Conservation (phyloP, 2,329 filamentous ascomycete genomes). For the Botryotinia calthae region DNA sequence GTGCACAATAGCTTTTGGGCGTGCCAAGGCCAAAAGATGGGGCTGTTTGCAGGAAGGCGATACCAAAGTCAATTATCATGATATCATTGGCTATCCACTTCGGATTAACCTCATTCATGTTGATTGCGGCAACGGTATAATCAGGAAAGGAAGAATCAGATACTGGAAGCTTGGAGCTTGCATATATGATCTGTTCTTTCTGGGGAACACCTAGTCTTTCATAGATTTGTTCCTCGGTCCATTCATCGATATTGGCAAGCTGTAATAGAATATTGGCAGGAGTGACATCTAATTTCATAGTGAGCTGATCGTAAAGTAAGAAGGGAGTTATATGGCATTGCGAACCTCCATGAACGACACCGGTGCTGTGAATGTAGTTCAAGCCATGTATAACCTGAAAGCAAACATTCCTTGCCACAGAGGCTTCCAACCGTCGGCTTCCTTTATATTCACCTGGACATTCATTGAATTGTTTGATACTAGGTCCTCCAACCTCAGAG, state of each 20-base stretch:
- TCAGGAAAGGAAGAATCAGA: slow-evolving; percentile 13
- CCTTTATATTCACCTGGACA: slow-evolving; percentile 27
- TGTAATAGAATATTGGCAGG: slow-evolving; percentile 27
- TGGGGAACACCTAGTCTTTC: slow-evolving; percentile 25
- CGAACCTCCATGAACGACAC: slow-evolving; percentile 29
- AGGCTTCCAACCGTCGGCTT: slow-evolving; percentile 25
- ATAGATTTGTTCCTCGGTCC: slow-evolving; percentile 23
- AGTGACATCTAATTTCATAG: slow-evolving; percentile 22
- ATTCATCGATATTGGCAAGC: slow-evolving; percentile 27
- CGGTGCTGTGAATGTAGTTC: slow-evolving; percentile 26
- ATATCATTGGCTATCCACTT: slow-evolving; percentile 27
- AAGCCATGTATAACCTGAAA: slow-evolving; percentile 26
- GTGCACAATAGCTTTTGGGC: slow-evolving; percentile 26
- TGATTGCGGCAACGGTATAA: slow-evolving; percentile 25
- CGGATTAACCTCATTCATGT: slow-evolving; percentile 25
- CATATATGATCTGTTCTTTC: slow-evolving; percentile 17
- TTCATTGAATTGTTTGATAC: slow-evolving; percentile 29
- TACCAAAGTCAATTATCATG: slow-evolving; percentile 29
- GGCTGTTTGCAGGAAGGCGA: slow-evolving; percentile 20
- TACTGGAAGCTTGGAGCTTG: neutral
- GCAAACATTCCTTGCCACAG: slow-evolving; percentile 26
- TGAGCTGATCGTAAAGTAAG: neutral
- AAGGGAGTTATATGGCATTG: neutral
- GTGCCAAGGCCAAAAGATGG: slow-evolving; percentile 24
- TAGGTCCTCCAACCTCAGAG: slow-evolving; percentile 27